Evolutionary conservation across 2,329 filamentous ascomycete species (phyloP).

Genomic region (Coniochaeta ligniaria): DNA sequence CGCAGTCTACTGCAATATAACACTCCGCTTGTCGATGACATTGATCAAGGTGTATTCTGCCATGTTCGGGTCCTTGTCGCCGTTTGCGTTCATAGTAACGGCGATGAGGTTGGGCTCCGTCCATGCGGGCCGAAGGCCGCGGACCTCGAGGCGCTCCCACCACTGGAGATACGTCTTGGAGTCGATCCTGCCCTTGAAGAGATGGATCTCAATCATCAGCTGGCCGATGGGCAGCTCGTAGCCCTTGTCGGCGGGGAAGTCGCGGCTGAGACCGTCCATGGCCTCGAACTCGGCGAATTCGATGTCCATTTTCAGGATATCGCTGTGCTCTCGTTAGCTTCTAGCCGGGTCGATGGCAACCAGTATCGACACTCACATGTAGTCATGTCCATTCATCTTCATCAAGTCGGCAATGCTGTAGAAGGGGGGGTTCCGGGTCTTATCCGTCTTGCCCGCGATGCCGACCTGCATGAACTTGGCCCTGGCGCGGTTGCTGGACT

Average conservation of each 20-base stretch:
- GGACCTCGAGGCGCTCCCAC: slow-evolving; percentile 15
- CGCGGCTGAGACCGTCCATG: slow-evolving; percentile 16
- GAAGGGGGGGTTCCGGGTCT: slow-evolving; percentile 17
- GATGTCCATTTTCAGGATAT: slow-evolving; percentile 33
- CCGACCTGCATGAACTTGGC: slow-evolving; percentile 25
- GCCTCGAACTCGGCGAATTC: slow-evolving; percentile 27
- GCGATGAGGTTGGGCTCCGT: slow-evolving; percentile 16
- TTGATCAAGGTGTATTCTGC: slow-evolving; percentile 17
- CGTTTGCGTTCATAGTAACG: slow-evolving; percentile 9
- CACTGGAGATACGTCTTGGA: slow-evolving; percentile 11
- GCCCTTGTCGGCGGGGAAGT: slow-evolving; percentile 9
- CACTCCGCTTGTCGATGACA: slow-evolving; percentile 10
- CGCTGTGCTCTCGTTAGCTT: slow-evolving; percentile 12
- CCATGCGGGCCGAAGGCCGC: slow-evolving; percentile 15
- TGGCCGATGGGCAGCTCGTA: slow-evolving; percentile 12
- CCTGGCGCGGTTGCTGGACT: slow-evolving; percentile 11
- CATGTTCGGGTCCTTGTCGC: slow-evolving; percentile 8
- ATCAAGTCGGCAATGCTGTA: slow-evolving; percentile 28
- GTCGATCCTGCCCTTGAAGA: slow-evolving; percentile 5
- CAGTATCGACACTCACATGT: slow-evolving; percentile 15
- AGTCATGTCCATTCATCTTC: slow-evolving; percentile 27
- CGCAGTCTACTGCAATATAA: slow-evolving; percentile 3
- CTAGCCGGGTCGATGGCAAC: no score
- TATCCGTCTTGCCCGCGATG: slow-evolving; percentile 21
- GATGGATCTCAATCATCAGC: slow-evolving; percentile 12